A percentile compares a stretch with the other conserved stretches of the same genome.
Evolutionary conservation across 225 moss, liverwort and hornwort species (phyloP).

Genomic region (Physcomitrellopsis africana): DNA sequence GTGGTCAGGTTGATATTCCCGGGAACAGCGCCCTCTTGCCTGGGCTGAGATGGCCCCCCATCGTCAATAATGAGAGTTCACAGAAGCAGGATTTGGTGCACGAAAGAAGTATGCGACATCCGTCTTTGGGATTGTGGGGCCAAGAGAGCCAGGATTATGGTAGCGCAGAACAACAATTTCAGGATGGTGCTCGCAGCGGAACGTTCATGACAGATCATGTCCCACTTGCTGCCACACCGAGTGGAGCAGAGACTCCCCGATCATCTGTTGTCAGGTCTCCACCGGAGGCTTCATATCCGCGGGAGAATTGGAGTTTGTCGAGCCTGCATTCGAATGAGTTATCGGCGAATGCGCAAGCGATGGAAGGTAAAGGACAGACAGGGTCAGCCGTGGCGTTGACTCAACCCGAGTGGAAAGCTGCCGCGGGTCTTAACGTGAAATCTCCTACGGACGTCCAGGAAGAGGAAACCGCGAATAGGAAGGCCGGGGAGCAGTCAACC

Average conservation of each 20-base stretch:
- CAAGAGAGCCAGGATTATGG: constrained; percentile 49
- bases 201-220: constrained; percentile 34
- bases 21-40: constrained; percentile 54
- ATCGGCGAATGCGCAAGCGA: constrained; percentile 19
- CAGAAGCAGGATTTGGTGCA: constrained; percentile 39
- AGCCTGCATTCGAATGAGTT: constrained; percentile 42
- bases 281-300: constrained; percentile 30
- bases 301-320: constrained; percentile 47
- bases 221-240: constrained; percentile 36
- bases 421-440: constrained; percentile 59
- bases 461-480: constrained; percentile 71
- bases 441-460: constrained; percentile 82
- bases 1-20: constrained; percentile 31
- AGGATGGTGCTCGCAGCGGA: constrained; percentile 36
- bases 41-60: constrained; percentile 53
- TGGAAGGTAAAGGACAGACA: constrained; percentile 25
- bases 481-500: constrained; percentile 50
- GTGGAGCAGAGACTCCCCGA: constrained; percentile 46
- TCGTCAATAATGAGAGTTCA: constrained; percentile 45
- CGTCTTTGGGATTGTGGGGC: constrained; percentile 55
- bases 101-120: constrained; percentile 37
- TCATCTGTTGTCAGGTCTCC: constrained; percentile 48
- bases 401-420: constrained; percentile 77
- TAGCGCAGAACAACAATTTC: constrained; percentile 28
- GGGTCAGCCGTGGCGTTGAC: constrained; percentile 29